Evolutionary conservation across 352 stramenopile species (phyloP).

Genomic region (Globisporangium nodosum): DNA sequence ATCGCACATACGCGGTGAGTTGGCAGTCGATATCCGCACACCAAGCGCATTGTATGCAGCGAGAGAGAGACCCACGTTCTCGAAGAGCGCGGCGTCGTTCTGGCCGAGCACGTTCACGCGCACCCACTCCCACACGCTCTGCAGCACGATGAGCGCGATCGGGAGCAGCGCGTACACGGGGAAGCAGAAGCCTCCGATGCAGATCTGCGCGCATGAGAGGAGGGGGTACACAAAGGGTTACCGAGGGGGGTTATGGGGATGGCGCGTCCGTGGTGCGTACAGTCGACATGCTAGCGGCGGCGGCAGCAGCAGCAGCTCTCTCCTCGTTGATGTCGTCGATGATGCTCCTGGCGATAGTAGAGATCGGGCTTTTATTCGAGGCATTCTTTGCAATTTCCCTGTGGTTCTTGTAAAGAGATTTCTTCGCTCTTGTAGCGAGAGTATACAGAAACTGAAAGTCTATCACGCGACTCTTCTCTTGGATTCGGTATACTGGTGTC

Average conservation of each 20-base stretch:
- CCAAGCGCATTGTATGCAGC: background rate
- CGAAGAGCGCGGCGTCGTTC: slow-evolving; percentile 37
- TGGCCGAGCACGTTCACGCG: slow-evolving; percentile 54
- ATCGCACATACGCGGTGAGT: background rate
- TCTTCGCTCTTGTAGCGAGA: background rate
- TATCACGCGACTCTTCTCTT: background rate
- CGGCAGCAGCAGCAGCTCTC: background rate
- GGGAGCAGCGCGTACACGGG: slow-evolving; percentile 72
- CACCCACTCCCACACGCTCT: slow-evolving; percentile 68
- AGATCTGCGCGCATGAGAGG: slow-evolving; percentile 40
- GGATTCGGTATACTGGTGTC: background rate
- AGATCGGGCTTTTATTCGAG: background rate
- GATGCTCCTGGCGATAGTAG: background rate
- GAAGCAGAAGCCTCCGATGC: slow-evolving; percentile 74
- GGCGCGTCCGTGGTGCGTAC: background rate
- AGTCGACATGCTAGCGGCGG: background rate
- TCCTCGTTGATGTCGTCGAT: background rate
- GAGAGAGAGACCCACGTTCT: slow-evolving; percentile 25
- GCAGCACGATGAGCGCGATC: slow-evolving; percentile 62
- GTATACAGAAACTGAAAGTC: background rate
- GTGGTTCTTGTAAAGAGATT: slow-evolving; percentile 19
- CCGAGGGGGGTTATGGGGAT: background rate
- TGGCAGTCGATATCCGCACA: background rate
- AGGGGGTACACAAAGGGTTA: background rate
- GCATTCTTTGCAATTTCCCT: slow-evolving; percentile 10